phyloP scores from a whole-genome alignment of 1,139 yeast genomes.

The Pichia inconspicua region DNA sequence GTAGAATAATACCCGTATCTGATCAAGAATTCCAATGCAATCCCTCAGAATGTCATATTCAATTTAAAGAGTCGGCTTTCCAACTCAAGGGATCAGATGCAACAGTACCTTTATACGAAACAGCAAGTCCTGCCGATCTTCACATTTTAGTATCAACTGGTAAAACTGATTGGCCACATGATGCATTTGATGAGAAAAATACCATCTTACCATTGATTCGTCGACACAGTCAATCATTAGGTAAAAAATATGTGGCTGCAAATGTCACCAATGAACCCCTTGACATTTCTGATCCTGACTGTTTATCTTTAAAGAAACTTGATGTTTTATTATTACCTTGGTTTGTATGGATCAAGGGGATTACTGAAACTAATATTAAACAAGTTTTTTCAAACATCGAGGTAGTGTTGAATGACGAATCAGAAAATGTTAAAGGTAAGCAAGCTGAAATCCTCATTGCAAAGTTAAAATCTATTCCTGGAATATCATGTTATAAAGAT shows the following conservation, averaged over 20 bases:
- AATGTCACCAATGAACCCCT: constrained; percentile 19
- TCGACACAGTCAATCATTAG: neutral
- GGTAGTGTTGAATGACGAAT: constrained; percentile 29
- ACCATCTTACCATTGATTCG: constrained; percentile 32
- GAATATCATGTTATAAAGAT: constrained; percentile 32
- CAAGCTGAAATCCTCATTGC: constrained; percentile 11
- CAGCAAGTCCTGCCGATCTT: constrained; percentile 59
- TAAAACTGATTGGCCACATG: constrained; percentile 75
- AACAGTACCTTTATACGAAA: constrained; percentile 50
- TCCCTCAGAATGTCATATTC: constrained; percentile 35
- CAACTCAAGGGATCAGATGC: constrained; percentile 40
- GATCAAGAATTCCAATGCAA: constrained; percentile 39
- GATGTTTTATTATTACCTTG: constrained; percentile 68
- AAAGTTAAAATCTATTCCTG: constrained; percentile 13
- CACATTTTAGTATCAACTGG: constrained; percentile 82
- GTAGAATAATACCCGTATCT: constrained; percentile 23
- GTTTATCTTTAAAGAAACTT: constrained; percentile 30
- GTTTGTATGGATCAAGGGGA: constrained; percentile 60
- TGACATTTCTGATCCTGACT: constrained; percentile 9
- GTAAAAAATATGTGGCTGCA: constrained; percentile 28
- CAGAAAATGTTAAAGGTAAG: constrained; percentile 7
- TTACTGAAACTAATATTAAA: constrained; percentile 39
- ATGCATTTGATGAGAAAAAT: constrained; percentile 46
- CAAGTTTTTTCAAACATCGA: constrained; percentile 41
- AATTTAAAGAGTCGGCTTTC: constrained; percentile 48